Base-by-base conservation (phyloP, 345 rosid genomes). In the Murraya paniculata region DNA sequence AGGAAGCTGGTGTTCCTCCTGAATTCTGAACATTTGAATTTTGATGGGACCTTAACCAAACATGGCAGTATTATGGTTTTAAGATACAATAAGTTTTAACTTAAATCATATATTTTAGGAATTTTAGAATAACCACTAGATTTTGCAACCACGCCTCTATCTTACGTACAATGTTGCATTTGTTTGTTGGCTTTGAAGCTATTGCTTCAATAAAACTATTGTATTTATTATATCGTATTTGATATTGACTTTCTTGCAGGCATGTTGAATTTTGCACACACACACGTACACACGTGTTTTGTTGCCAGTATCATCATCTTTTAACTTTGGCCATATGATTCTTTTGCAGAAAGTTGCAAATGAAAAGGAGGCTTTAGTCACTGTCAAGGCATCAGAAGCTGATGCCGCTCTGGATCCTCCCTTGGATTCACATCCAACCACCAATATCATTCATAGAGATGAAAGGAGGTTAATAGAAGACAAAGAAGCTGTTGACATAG, bases 351-450 rank as follows among this genome's bases (percentile, higher is more conserved):
- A 82, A 86, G 71, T 70, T 83, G 64, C 66, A 27, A 87, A 84
- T 82, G 92, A 82, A 72, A 87, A 78, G 53, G 91, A 88, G 84
- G 71, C 84, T 14, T 13, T 85, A 83, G 91, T 85, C 80, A 74
- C 91, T 72, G 85, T 91, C 71, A 90, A 79, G 83, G 91, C 85
- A 25, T 82, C 84, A 41, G 97, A 89, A 83, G 80, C 88, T 57
- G 89, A 92, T 76, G 69, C 79, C 64, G 65, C 72, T 62, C 74
- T 86, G 82, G 82, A 81, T 79, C 85, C 85, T 81, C 86, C 87
- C 3, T 82, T 86, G 80, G 72, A 86, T 73, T 78, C 88, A n/a
- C 76, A 74, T 81, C 76, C 84, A 61, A 76, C 60, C 1, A 60
- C 84, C 25, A 45, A 39, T 77, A 33, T 74, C 1, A 75, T 77